Evolutionary conservation across 179 eudicot species (phyloP), one percentile per base, ranked within the genome.

Genomic region (Spinacia oleracea): DNA sequence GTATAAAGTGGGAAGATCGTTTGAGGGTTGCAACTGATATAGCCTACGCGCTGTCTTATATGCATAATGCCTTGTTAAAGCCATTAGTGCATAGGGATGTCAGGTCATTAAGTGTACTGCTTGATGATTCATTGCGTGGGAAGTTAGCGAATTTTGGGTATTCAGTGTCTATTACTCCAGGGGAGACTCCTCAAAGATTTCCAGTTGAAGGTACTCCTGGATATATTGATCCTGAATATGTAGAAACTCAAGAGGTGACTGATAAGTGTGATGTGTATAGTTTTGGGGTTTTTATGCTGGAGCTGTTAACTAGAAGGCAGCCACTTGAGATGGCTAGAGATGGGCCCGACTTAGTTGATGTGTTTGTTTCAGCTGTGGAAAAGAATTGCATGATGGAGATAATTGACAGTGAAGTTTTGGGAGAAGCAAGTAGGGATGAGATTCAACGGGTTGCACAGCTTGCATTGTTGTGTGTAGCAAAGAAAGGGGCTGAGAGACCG

Each of bases 211-310:
- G 84, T 21, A 27, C 74, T 42, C 70, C 55, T 2, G 78, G 77
- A 18, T 81, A 77, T 73, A 65, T 76, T 80, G 83, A 81, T 60
- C 79, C 79, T 0, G 79, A 70, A 62, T 72, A 81, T 25, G 27
- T 81, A 5, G 42, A 81, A 72, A 77, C 77, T 8, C 45, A 32
- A 14, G 42, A 72, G 53, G 78, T 81, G 58, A 72, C 81, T 14
- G 81, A 77, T 31, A 81, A 81, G 35, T 81, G 81, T 43, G 80
- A 72, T 81, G 77, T 76, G n/a, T 80, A 80, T 20, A 80, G 83
- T 63, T 81, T 76, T 18, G 80, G 79, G n/a, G 72, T 76, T 75
- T 9, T 81, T 53, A 9, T 76, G 79, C 27, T 81, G 82, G 82
- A 80, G 70, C 59, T 76, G 46, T 55, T 76, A 16, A 81, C 77